Evolutionary conservation across 345 rosid genomes (phyloP).

Genomic region (Gossypium herbaceum): DNA sequence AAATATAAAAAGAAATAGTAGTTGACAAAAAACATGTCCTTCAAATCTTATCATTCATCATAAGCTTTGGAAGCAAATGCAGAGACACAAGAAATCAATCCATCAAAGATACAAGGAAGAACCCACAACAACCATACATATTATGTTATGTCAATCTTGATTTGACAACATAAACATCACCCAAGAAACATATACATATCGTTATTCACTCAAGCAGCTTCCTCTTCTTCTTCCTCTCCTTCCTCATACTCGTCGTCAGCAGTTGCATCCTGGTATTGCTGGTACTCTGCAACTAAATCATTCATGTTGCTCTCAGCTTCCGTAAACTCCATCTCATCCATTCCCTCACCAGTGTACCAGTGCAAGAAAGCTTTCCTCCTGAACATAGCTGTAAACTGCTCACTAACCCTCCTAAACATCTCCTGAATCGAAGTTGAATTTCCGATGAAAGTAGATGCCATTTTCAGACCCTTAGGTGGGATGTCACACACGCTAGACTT

Average conservation of each 20-base stretch:
- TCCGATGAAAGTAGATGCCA: constrained; percentile 6
- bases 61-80: neutral
- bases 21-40: neutral
- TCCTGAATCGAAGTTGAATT: constrained; percentile 1
- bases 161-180: neutral
- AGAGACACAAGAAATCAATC: neutral
- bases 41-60: neutral
- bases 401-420: constrained; percentile 5
- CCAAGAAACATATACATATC: neutral
- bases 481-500: constrained; percentile 3
- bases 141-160: neutral
- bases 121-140: neutral
- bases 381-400: constrained; percentile 4
- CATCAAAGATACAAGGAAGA: neutral
- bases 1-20: neutral
- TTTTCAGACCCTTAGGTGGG: constrained; percentile 7
- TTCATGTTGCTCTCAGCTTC: constrained; percentile 5
- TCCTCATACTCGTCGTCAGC: constrained; percentile 8
- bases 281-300: constrained; percentile 5
- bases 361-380: constrained; percentile 8
- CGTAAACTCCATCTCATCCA: constrained; percentile 5
- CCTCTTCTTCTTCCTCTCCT: neutral
- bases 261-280: constrained; percentile 3
- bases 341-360: constrained; percentile 3
- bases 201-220: neutral